These are phyloP conservation scores for Eutrema heterophyllum DNA, from an alignment of 345 rosid genomes.

Conservation along the genomic window DNA sequence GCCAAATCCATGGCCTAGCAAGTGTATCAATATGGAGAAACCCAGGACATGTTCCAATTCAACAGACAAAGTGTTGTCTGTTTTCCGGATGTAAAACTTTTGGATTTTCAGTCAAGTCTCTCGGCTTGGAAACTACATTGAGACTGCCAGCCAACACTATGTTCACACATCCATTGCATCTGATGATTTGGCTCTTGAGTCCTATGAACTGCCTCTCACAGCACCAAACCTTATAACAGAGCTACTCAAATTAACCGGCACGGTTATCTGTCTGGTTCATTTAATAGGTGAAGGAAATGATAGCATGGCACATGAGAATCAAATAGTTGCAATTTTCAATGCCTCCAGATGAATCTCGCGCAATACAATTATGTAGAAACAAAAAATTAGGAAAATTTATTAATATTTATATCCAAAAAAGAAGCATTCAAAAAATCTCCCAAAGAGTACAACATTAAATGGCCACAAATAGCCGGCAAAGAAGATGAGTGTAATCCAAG, in stretches of 20 bases:
- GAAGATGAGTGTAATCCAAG: conserved; percentile 23
- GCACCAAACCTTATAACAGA: not conserved
- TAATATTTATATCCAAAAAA: conserved; percentile 18
- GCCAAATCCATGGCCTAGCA: no score
- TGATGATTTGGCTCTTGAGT: no score
- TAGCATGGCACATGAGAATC: no score
- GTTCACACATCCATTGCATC: no score
- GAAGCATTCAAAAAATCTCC: conserved; percentile 15
- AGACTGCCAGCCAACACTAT: no score
- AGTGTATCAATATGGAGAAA: no score
- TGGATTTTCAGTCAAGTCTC: no score
- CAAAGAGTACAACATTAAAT: conserved; percentile 19
- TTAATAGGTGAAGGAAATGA: no score
- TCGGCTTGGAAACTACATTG: no score
- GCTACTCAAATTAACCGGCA: not conserved
- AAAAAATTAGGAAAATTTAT: not conserved
- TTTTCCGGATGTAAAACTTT: no score
- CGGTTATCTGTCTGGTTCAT: not conserved
- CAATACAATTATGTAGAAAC: not conserved
- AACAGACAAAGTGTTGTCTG: no score
- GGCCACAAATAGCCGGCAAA: conserved; percentile 24
- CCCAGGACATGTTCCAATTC: no score
- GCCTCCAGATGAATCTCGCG: not conserved
- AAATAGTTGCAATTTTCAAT: not conserved
- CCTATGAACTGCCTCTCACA: not conserved